These are phyloP conservation scores for Coemansia sp. DNA, from an alignment of 192 early-diverging fungal genomes.

Conservation along the genomic window DNA sequence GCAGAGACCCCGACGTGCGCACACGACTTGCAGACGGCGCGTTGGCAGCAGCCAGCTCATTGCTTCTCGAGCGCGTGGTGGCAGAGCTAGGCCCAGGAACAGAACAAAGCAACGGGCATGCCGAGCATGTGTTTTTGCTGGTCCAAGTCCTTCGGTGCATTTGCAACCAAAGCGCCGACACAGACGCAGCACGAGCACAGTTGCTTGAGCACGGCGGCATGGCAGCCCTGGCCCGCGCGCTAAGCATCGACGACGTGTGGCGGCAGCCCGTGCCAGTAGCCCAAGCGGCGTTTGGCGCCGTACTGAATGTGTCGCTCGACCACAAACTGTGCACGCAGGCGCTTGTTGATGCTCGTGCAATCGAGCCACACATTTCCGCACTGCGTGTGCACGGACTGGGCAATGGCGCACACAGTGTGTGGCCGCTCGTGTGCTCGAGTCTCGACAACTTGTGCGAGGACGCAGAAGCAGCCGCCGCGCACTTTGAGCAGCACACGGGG, in stretches of 20 bases:
- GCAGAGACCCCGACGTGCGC: constrained; percentile 19
- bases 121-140: constrained; percentile 33
- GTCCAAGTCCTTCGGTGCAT: constrained; percentile 43
- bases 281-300: constrained; percentile 41
- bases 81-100: not conserved
- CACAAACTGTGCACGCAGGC: constrained; percentile 14
- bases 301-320: constrained; percentile 39
- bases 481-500: constrained; percentile 20
- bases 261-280: constrained; percentile 34
- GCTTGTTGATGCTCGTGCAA: constrained; percentile 18
- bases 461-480: constrained; percentile 4
- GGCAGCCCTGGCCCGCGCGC: constrained; percentile 7
- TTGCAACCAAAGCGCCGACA: constrained; percentile 47
- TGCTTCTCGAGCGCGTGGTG: constrained; percentile 14
- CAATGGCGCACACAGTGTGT: constrained; percentile 2
- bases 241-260: constrained; percentile 15
- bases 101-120: constrained; percentile 6
- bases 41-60: constrained; percentile 10
- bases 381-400: constrained; percentile 9
- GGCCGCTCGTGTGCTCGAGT: constrained; percentile 25
- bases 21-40: constrained; percentile 7
- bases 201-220: constrained; percentile 14
- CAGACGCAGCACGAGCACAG: constrained; percentile 18
- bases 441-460: constrained; percentile 45
- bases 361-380: constrained; percentile 18